Evolutionary conservation across 116 monocot species (phyloP), one percentile per base, ranked within the genome.

Genomic region (Iris pallida): DNA sequence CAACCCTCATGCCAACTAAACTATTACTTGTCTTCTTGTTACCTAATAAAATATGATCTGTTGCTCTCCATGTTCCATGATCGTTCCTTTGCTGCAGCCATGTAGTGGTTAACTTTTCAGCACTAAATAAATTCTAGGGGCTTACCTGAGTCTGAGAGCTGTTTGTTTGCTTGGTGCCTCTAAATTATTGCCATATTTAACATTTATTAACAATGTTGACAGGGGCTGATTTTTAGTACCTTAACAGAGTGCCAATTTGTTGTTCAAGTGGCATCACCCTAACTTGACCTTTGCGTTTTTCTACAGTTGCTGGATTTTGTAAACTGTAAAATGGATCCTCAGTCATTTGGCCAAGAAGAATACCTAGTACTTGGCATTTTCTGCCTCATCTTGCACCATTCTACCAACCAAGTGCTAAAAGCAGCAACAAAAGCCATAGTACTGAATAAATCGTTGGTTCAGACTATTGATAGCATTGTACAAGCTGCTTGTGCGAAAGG

Each of bases 351-450:
- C 47, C 65, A 85, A 75, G 89, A 87, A 61, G 78, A 61, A 4
- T 51, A 71, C 65, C 63, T 85, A 48, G 18, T 85, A 54, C 52
- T 97, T 7, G 74, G 79, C 59, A 92, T 89, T 71, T 73, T 97
- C 61, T 83, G 78, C 66, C 77, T 97, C 10, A 74, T 97, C 46
- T 80, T 97, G 15, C 72, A 83, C 16, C 77, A 85, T 57, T 86
- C 88, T 10, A 70, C 73, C 74, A 73, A 67, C 60, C 73, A 71
- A 52, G 81, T 71, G n/a, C 83, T 97, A 41, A 57, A 43, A 75
- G 92, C 89, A 64, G 72, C 89, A 63, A 82, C 96, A 54, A 87
- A 79, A 53, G 79, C 92, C n/a, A 85, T 97, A 81, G 30, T 92
- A 44, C 74, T 87, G 7, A 87, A 76, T 55, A 52, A 59, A 45